Conservation (phyloP, 2,329 filamentous ascomycete genomes). For the Cytospora schulzeri region DNA sequence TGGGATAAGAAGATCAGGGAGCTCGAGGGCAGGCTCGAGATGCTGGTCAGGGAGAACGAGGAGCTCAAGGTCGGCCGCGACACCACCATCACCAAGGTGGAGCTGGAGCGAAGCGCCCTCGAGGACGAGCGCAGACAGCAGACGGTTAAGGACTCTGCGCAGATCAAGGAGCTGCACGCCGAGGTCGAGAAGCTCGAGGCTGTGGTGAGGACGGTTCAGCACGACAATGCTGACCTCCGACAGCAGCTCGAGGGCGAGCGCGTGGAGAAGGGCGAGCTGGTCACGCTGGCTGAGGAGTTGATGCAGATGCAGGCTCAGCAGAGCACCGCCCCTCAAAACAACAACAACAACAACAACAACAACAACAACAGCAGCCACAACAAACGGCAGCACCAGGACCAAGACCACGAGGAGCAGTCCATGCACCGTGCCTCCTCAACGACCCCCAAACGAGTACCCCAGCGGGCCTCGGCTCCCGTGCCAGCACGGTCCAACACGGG, state of each 20-base stretch:
- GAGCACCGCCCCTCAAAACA: conserved; percentile 43
- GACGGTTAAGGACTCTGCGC: conserved; percentile 66
- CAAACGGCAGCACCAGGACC: background rate
- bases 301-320: conserved; percentile 64
- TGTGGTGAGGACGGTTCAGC: conserved; percentile 69
- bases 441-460: conserved; percentile 23
- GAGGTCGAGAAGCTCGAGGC: conserved; percentile 75
- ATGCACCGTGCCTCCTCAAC: conserved; percentile 12
- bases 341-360: conserved; percentile 30
- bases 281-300: conserved; percentile 82
- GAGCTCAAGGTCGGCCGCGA: conserved; percentile 68
- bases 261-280: conserved; percentile 81
- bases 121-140: conserved; percentile 56
- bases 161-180: conserved; percentile 70
- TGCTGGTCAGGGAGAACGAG: conserved; percentile 74
- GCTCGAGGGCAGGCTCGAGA: conserved; percentile 71
- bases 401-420: conserved; percentile 3
- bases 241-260: conserved; percentile 71
- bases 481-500: conserved; percentile 15
- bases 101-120: conserved; percentile 45
- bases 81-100: conserved; percentile 63
- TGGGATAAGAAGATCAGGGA: conserved; percentile 88
- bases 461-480: conserved; percentile 25
- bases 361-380: conserved; percentile 27
- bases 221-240: conserved; percentile 68